These are phyloP conservation scores for Fraxinus velutina DNA, from an alignment of 305 asterid genomes.

Conservation along the genomic window DNA sequence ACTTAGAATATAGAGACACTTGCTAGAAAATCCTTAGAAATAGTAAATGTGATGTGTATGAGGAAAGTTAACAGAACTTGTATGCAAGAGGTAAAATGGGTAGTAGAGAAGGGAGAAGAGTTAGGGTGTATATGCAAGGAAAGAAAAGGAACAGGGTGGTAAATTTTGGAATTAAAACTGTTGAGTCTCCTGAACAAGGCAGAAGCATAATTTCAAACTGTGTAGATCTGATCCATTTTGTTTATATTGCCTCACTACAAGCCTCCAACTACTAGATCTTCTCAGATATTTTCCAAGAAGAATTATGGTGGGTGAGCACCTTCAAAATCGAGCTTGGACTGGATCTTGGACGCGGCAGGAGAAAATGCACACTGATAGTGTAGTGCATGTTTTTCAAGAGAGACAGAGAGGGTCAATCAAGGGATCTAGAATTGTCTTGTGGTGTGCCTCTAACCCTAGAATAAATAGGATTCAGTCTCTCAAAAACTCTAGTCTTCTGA, in stretches of 20 bases:
- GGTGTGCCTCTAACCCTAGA: not conserved
- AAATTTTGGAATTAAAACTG: not conserved
- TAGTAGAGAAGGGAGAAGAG: not conserved
- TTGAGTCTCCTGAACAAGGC: not conserved
- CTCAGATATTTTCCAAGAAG: not conserved
- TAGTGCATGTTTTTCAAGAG: not conserved
- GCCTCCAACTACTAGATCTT: not conserved
- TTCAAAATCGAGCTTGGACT: not conserved
- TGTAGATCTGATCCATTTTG: not conserved
- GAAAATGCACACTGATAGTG: not conserved
- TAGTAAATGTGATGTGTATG: not conserved
- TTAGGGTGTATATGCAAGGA: not conserved
- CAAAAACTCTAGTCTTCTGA: not conserved
- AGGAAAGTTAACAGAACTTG: not conserved
- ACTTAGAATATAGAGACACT: not conserved
- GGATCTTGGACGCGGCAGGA: not conserved
- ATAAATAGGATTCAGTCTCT: not conserved
- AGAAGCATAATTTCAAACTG: not conserved
- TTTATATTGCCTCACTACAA: not conserved
- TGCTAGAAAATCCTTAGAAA: not conserved
- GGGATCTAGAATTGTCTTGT: not conserved
- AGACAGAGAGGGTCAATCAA: not conserved
- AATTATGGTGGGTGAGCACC: not conserved
- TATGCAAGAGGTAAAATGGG: not conserved
- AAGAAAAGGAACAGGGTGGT: not conserved